Evolutionary conservation across 345 rosid genomes (phyloP).

Genomic region (Anastatica hierochuntica): DNA sequence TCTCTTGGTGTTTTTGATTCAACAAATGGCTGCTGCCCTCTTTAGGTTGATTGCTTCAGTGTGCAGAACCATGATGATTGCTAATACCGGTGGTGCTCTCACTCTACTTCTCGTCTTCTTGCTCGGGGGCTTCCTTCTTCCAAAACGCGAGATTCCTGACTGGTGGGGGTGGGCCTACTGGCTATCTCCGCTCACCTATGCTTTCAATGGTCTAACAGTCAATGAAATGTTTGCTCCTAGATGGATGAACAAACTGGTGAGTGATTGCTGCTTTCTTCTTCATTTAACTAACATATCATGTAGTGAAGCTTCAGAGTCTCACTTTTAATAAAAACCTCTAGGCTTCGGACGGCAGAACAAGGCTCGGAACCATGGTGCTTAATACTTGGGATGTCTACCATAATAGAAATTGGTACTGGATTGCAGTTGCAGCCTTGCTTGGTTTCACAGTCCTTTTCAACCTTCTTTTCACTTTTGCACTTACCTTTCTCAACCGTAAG

Average conservation of each 20-base stretch:
- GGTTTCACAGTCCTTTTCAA: constrained; percentile 74
- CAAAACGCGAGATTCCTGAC: constrained; percentile 29
- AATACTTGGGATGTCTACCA: constrained; percentile 33
- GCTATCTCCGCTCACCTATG: constrained; percentile 56
- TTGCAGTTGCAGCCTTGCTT: constrained; percentile 46
- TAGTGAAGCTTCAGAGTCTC: not conserved
- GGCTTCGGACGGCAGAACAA: constrained; percentile 33
- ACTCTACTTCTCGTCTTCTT: constrained; percentile 28
- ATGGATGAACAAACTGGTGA: constrained; percentile 34
- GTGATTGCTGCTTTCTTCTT: constrained; percentile 13
- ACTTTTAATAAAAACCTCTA: constrained; percentile 23
- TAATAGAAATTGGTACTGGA: constrained; percentile 73
- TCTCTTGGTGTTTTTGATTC: constrained; percentile 35
- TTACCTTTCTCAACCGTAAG: constrained; percentile 63
- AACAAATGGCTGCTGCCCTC: constrained; percentile 33
- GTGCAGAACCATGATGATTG: constrained; percentile 38
- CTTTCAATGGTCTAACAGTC: constrained; percentile 36
- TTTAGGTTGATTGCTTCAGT: constrained; percentile 38
- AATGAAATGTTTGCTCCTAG: constrained; percentile 52
- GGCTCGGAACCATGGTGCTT: constrained; percentile 50
- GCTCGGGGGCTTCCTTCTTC: constrained; percentile 51
- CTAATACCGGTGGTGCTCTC: constrained; percentile 35
- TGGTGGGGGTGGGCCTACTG: constrained; percentile 68
- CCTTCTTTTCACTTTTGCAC: constrained; percentile 58
- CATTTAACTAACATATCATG: not conserved